phyloP scores from a whole-genome alignment of 371 early-diverging fungal species.

The Lichtheimia ornata region DNA sequence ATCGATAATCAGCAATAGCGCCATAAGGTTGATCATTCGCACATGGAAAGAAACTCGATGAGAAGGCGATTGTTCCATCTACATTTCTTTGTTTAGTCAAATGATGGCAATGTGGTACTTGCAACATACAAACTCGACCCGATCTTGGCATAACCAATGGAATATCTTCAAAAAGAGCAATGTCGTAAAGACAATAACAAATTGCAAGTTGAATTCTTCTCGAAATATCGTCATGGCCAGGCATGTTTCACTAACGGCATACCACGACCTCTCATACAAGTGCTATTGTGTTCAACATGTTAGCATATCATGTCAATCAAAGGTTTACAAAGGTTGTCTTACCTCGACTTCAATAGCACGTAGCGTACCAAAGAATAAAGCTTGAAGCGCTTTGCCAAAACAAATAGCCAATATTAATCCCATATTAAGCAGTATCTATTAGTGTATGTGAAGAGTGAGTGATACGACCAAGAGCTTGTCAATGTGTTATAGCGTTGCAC shows the following conservation, averaged over 20 bases:
- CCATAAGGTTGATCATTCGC: conserved; percentile 67
- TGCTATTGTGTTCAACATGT: conserved; percentile 58
- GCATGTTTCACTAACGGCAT: conserved; percentile 93
- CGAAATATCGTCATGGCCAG: conserved; percentile 95
- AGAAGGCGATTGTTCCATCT: conserved; percentile 87
- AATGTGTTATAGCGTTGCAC: too few species aligned
- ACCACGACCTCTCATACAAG: conserved; percentile 94
- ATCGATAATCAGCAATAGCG: conserved; percentile 69
- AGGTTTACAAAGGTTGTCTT: neutral
- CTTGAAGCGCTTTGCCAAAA: conserved; percentile 72
- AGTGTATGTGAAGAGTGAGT: neutral
- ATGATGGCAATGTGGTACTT: neutral
- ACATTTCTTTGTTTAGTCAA: neutral
- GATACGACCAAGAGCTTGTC: too few species aligned
- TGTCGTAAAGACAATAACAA: conserved; percentile 79
- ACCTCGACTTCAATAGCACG: conserved; percentile 92
- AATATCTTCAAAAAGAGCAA: conserved; percentile 90
- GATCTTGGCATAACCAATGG: conserved; percentile 93
- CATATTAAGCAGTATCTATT: conserved; percentile 80
- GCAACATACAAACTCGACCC: conserved; percentile 85
- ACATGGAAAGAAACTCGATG: conserved; percentile 66
- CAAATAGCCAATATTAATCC: conserved; percentile 77
- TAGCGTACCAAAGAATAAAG: conserved; percentile 88
- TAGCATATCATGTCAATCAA: neutral
- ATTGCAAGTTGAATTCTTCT: conserved; percentile 89